phyloP scores from a whole-genome alignment of 371 early-diverging fungal species.

The Synchytrium microbalum region DNA sequence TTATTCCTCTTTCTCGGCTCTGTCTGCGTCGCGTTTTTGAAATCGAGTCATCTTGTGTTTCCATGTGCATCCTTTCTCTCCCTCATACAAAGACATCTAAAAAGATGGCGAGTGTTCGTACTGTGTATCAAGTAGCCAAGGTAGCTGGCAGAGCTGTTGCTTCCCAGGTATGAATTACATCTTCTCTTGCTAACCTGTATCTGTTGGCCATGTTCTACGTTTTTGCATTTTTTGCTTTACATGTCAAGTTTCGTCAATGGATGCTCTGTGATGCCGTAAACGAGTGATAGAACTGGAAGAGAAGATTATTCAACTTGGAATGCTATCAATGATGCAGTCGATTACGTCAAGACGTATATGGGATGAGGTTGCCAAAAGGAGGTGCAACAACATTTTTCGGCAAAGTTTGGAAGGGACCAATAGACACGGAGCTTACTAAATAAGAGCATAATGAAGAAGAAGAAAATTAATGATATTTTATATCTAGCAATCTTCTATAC shows the following conservation, averaged over 20 bases:
- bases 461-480: neutral
- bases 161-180: neutral
- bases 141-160: neutral
- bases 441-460: neutral
- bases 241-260: neutral
- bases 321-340: neutral
- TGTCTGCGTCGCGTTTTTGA: too few relatives aligned
- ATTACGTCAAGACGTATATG: neutral
- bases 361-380: neutral
- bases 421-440: neutral
- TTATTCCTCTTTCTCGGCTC: too few relatives aligned
- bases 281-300: too few relatives aligned
- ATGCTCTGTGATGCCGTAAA: neutral
- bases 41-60: too few relatives aligned
- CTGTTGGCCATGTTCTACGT: neutral
- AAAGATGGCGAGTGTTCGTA: neutral
- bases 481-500: neutral
- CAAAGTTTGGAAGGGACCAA: neutral
- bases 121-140: neutral
- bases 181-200: neutral
- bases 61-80: too few relatives aligned
- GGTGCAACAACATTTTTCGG: neutral
- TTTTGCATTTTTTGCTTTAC: neutral
- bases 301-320: too few relatives aligned
- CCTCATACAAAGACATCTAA: too few relatives aligned